Evolutionary conservation across 352 stramenopile species (phyloP), one percentile per base, ranked within the genome.

Genomic region (Phytophthora fragariaefolia): DNA sequence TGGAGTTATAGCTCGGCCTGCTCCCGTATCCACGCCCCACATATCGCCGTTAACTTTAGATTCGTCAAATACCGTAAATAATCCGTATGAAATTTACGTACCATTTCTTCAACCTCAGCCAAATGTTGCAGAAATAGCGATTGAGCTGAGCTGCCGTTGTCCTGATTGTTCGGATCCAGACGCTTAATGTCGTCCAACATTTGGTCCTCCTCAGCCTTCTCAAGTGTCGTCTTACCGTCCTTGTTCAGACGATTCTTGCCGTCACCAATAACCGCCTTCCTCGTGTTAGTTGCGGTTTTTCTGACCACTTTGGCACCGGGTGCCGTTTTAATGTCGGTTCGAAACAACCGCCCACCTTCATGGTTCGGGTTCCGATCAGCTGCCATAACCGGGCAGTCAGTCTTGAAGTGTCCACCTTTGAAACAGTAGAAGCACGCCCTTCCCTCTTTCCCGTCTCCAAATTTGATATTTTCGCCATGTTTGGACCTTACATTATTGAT

Each of bases 261-360:
- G 1, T 67, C 23, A 10, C 1, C 17, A 6, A 42, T 36, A 6
- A 60, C 32, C 1, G 20, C 45, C 34, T 68, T 62, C 2, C 65
- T 56, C 4, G 53, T 69, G 28, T 69, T 73, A 5, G 63, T 17
- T 3, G 52, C 8, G 3, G 22, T 48, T 3, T 7, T 58, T 6
- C 42, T 68, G 13, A 0, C 34, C 15, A 5, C 57, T 30, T 73
- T 65, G 3, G 52, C 38, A 20, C 30, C 52, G 4, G 46, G 46
- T 0, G 22, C 17, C 27, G 65, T 69, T 0, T 64, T 60, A 3
- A 64, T 9, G 15, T 69, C 59, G 0, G 52, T 65, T 1, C 52
- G 18, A 18, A 58, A 73, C 0, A 69, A 15, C 1, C 52, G 30
- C 0, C 38, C 51, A 3, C 53, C 65, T 24, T 40, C 10, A 6